Percentiles rank a stretch among this genome's conserved stretches.
Conservation (phyloP, 1,139 yeast genomes). For the Candida frijolesensis region DNA sequence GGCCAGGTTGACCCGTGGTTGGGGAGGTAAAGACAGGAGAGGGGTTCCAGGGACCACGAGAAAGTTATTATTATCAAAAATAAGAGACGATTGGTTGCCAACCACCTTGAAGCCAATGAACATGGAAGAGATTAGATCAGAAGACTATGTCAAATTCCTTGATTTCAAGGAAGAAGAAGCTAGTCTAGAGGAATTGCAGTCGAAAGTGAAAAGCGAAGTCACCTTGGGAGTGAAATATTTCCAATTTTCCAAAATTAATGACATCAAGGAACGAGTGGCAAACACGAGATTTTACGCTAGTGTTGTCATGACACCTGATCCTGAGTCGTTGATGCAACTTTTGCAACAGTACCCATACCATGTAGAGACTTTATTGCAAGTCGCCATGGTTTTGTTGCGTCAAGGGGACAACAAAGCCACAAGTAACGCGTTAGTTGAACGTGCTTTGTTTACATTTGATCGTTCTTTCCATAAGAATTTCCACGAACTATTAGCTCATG, state of each 20-base stretch:
- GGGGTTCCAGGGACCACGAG: constrained; percentile 73
- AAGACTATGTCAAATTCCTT: constrained; percentile 41
- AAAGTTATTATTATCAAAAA: constrained; percentile 66
- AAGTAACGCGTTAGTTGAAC: constrained; percentile 71
- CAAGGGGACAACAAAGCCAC: constrained; percentile 74
- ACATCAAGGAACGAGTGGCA: constrained; percentile 45
- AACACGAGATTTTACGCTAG: constrained; percentile 67
- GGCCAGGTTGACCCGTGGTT: constrained; percentile 67
- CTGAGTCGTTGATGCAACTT: constrained; percentile 61
- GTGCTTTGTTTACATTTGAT: constrained; percentile 79
- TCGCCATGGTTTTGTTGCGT: constrained; percentile 71
- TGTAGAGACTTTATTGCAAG: constrained; percentile 77
- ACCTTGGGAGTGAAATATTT: constrained; percentile 57
- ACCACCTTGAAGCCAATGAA: constrained; percentile 61
- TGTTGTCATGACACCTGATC: constrained; percentile 72
- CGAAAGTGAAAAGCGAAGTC: constrained; percentile 46
- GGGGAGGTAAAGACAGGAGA: constrained; percentile 81
- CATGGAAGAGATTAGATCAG: constrained; percentile 56
- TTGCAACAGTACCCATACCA: constrained; percentile 71
- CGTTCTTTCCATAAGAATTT: constrained; percentile 47
- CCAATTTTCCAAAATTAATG: constrained; percentile 46
- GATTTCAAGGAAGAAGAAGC: constrained; percentile 47
- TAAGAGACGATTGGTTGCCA: constrained; percentile 84
- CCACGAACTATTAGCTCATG: constrained; percentile 49
- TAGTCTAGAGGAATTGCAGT: constrained; percentile 26